Conservation (phyloP, 2,329 filamentous ascomycete genomes). For the Monosporascus ibericus region DNA sequence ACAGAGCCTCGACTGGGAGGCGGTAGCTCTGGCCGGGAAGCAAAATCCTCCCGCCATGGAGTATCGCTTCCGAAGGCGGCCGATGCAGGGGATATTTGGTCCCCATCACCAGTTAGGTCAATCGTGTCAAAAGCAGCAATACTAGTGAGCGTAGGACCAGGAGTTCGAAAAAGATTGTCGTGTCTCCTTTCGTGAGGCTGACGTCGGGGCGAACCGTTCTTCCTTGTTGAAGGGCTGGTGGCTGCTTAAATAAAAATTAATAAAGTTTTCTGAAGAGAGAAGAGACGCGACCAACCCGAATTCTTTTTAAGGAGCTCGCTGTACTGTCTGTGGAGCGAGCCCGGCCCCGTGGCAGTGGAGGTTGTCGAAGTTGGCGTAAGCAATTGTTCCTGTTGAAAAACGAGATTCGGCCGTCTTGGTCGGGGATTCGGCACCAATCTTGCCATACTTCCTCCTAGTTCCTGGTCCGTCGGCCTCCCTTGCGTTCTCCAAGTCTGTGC, state of each 20-base stretch:
- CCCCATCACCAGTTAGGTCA: conserved; percentile 27
- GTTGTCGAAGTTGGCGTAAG: conserved; percentile 34
- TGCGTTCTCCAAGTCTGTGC: conserved; percentile 11
- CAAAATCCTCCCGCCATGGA: conserved; percentile 26
- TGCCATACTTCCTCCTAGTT: conserved; percentile 33
- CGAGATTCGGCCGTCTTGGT: conserved; percentile 38
- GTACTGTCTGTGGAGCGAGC: conserved; percentile 30
- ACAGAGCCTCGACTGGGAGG: conserved; percentile 17
- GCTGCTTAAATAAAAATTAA: neutral
- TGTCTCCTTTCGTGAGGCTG: conserved; percentile 10
- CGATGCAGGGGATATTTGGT: conserved; percentile 18
- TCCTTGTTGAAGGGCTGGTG: conserved; percentile 12
- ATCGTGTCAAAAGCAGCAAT: conserved; percentile 24
- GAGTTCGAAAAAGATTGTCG: conserved; percentile 16
- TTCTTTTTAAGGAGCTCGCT: conserved; percentile 25
- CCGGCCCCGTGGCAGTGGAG: conserved; percentile 11
- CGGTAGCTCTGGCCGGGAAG: conserved; percentile 21
- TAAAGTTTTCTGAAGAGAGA: too few species aligned
- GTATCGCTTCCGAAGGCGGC: conserved; percentile 17
- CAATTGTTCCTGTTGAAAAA: conserved; percentile 36
- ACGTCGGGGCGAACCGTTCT: conserved; percentile 15
- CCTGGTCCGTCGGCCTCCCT: conserved; percentile 10
- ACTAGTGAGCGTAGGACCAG: conserved; percentile 23
- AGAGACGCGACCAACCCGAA: conserved; percentile 3
- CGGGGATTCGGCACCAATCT: conserved; percentile 37